Base-by-base conservation (phyloP, 73 alveolate genomes). In the Paramecium biaurelia region DNA sequence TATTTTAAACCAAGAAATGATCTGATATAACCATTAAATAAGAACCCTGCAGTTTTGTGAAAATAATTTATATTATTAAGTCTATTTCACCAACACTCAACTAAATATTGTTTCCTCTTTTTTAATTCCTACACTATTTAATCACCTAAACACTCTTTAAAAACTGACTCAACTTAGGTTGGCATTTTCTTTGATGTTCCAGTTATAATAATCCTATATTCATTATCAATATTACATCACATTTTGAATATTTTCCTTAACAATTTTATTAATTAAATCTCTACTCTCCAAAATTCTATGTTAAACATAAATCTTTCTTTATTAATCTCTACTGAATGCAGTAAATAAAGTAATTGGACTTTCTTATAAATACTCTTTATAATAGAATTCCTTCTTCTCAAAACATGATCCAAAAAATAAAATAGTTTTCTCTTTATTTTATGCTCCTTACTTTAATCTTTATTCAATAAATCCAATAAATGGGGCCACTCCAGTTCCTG, bases 401-500 rank as follows among this genome's bases (percentile, higher is more conserved):
- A 95, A 89, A 70, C 99, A 88, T n/a, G 95, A 92, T 2, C 99
- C 99, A 72, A 94, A 95, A 49, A 96, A 70, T 63, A 96, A 85
- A 20, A 93, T 98, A 23, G 98, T 94, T 2, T 95, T 97, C 5
- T 93, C 95, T 85, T 94, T 76, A 30, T 95, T 95, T 1, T 93
- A 76, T 20, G 96, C 96, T 24, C 47, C 93, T 38, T 41, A 18
- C 26, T 21, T 58, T 21, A 93, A 94, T 53, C 95, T 86, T 90
- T 98, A 98, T 70, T 98, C 92, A 86, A 96, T 85, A 88, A 98
- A 97, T 24, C 99, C 98, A 30, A 98, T 96, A 88, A 96, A 98
- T 42, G 99, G 99, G 4, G 97, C 98, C n/a, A 98, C 96, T 6
- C 99, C 99, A 41, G 99, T 98, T n/a, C 99, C 99, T 24, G 99